Evolutionary conservation across 192 early-diverging fungal genomes (phyloP), one percentile per base, ranked within the genome.

Genomic region (Oehlia diaphana): DNA sequence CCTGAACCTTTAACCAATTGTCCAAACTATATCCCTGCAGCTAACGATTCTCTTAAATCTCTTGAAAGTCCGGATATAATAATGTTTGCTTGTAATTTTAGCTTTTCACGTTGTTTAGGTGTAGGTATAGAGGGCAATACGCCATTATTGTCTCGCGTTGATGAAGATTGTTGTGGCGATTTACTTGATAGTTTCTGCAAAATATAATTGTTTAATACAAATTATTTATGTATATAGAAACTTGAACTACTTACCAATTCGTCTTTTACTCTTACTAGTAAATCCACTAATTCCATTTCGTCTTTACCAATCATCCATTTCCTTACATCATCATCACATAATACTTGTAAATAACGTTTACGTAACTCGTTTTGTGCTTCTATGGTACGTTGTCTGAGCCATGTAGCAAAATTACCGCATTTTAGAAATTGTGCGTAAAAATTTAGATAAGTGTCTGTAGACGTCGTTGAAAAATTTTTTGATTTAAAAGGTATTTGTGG

Each of bases 391-490:
- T 91, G 86, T 14, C 93, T 93, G 33, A 99, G 89, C 97, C 97
- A 99, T 2, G 95, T 92, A 7, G 96, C 96, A 90, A 99, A 99
- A 80, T 97, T 98, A 65, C 95, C 93, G 65, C 95, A 96, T 83
- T 94, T 93, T 62, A 98, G 85, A 83, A 99, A 99, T 70, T 91
- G 91, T 44, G 84, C 80, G 85, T 99, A 99, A 70, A 99, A 91
- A 79, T 95, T 94, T 63, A 90, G 86, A 66, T 92, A 84, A 44
- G 93, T 82, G 65, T 91, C 87, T 31, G 86, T 85, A 74, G 87
- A 58, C 61, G 80, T 73, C 75, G 91, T 68, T 58, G 85, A 82
- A 9, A 82, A 82, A 61, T 85, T 82, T 49, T 84, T 80, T 0
- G 87, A 82, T 80, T 80, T 83, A 61, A 87, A 80, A 64, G 82